A percentile compares a stretch with the other conserved stretches of the same genome.
Evolutionary conservation across 108 stramenopile species (phyloP).

Genomic region (Cyclotella atomus): DNA sequence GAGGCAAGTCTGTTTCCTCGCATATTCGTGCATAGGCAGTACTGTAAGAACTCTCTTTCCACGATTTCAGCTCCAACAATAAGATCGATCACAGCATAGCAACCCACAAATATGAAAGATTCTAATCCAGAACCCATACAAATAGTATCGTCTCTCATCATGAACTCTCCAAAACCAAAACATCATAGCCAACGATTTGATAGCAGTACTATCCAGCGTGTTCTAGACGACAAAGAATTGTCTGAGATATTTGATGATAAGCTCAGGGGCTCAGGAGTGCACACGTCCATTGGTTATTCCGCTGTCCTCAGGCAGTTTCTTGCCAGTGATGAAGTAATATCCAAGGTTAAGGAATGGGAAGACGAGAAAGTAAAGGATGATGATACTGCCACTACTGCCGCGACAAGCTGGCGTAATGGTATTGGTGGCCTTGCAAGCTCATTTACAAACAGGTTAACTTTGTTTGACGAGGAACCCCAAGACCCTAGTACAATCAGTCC

Average conservation of each 20-base stretch:
- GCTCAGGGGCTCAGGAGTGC: not conserved
- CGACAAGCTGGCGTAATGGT: not conserved
- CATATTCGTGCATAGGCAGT: too few relatives aligned
- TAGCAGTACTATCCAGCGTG: not conserved
- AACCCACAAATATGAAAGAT: too few relatives aligned
- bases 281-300: not conserved
- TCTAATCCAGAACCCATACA: too few relatives aligned
- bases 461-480: not conserved
- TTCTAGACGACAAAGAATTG: not conserved
- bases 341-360: slow-evolving; percentile 10
- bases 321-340: not conserved
- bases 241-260: not conserved
- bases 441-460: not conserved
- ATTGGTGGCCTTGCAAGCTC: not conserved
- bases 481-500: not conserved
- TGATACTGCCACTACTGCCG: not conserved
- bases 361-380: slow-evolving; percentile 1
- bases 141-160: too few relatives aligned
- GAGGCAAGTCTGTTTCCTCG: too few relatives aligned
- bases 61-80: too few relatives aligned
- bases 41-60: too few relatives aligned
- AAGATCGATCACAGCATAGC: too few relatives aligned
- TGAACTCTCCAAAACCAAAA: too few relatives aligned
- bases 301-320: slow-evolving; percentile 2
- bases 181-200: too few relatives aligned